Evolutionary conservation across 1,139 yeast genomes (phyloP), one percentile per base, ranked within the genome.

Genomic region (Candida pseudocylindracea): DNA sequence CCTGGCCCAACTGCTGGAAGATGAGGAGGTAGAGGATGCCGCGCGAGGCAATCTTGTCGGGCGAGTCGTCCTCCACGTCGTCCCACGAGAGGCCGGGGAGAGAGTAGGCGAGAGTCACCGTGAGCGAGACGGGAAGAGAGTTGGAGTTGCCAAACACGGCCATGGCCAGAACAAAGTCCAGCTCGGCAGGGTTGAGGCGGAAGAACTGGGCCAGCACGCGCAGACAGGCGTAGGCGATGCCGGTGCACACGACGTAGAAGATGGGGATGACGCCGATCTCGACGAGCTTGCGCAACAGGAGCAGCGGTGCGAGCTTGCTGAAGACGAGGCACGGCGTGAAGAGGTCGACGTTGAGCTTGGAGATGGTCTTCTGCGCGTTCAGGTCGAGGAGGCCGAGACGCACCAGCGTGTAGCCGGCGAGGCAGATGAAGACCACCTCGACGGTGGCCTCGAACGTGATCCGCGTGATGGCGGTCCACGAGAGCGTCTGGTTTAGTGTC

Each of bases 281-380:
- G 26, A 68, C 51, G 52, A 79, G 60, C 40, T 75, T 76, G 41
- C 65, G 57, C 33, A 75, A 53, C 26, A 80, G 68, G 33, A 79
- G 55, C 7, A 81, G 69, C 4, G 83, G 69, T 9, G 91, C 92
- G 42, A 79, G 62, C 49, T 79, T 79, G 39, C 74, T 61, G 49
- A 79, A 79, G 41, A 79, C 79, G 53, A 79, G 65, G 41, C 91
- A 78, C 6, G 93, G 92, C 13, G 92, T 79, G 53, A 79, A 76
- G 35, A 79, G 55, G 51, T 74, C 81, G 30, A 79, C 91, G 43
- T 79, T 79, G 33, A 79, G 56, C 36, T 63, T 60, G 13, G 80
- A 69, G 26, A 79, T 54, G 33, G 65, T 64, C 45, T 72, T 72
- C 42, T 76, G 85, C 24, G 73, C 79, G 31, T 58, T 56, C 29